phyloP scores from a whole-genome alignment of 768 basidiomycete genomes.

The Kwoniella botswanensis region DNA sequence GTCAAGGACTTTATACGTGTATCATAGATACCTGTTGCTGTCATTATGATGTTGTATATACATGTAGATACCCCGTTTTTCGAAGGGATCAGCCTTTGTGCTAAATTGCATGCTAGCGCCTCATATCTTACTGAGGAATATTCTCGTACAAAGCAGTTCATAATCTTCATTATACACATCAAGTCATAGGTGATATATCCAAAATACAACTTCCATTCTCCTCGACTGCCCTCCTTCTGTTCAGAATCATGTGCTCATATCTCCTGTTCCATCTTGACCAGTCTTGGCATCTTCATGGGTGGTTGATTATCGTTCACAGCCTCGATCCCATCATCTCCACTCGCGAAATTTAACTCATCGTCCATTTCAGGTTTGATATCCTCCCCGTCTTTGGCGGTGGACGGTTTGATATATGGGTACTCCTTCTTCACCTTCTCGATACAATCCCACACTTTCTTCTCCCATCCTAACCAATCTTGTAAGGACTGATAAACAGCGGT shows the following conservation, averaged over 20 bases:
- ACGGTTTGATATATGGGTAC: constrained; percentile 11
- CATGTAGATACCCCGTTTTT: not conserved
- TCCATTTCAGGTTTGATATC: not conserved
- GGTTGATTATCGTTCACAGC: not conserved
- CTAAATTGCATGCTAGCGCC: too few relatives aligned
- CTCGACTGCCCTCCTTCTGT: not conserved
- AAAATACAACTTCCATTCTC: not conserved
- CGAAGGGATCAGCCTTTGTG: too few relatives aligned
- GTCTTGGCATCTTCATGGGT: not conserved
- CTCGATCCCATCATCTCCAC: not conserved
- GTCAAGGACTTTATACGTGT: too few relatives aligned
- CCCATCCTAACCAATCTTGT: constrained; percentile 42
- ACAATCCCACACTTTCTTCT: constrained; percentile 27
- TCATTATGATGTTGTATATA: not conserved
- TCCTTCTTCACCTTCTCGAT: constrained; percentile 30
- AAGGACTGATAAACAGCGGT: constrained; percentile 21
- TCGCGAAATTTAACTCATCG: not conserved
- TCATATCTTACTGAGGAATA: too few relatives aligned
- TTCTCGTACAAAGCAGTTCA: too few relatives aligned
- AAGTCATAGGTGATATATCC: not conserved
- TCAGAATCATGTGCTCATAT: not conserved
- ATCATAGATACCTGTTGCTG: not conserved
- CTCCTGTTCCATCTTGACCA: not conserved
- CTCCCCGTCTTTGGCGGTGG: not conserved
- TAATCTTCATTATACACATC: not conserved